Percentiles rank a stretch among this genome's conserved stretches.
These are phyloP conservation scores for Cymbidium sinense DNA, from an alignment of 106 monocot species.

Conservation along the genomic window DNA sequence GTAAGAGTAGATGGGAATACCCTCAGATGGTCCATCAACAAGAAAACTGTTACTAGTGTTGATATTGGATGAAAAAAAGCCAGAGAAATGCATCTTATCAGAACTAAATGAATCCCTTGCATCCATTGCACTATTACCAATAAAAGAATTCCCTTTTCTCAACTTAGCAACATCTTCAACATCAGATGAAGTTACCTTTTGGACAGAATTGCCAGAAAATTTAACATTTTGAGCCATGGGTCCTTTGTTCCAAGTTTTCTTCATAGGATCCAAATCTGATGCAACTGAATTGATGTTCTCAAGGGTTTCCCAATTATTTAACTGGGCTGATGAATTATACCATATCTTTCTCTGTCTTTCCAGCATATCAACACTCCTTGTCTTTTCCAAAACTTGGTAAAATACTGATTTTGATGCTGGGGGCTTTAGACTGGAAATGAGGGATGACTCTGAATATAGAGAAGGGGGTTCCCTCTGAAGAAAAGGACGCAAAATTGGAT, in stretches of 20 bases:
- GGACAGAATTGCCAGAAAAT: constrained; percentile 9
- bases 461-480: constrained; percentile 76
- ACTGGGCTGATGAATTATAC: constrained; percentile 54
- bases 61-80: constrained; percentile 61
- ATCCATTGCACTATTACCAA: constrained; percentile 23
- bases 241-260: constrained; percentile 28
- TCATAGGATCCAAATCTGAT: constrained; percentile 30
- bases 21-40: constrained; percentile 77
- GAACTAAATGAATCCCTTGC: constrained; percentile 47
- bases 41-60: constrained; percentile 55
- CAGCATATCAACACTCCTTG: constrained; percentile 65
- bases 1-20: constrained; percentile 81
- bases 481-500: constrained; percentile 66
- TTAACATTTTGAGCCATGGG: constrained; percentile 20
- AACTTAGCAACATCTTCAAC: constrained; percentile 31
- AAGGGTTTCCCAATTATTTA: constrained; percentile 65
- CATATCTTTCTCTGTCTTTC: constrained; percentile 93
- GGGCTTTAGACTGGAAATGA: constrained; percentile 76
- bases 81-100: constrained; percentile 70
- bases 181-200: constrained; percentile 17
- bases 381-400: constrained; percentile 65
- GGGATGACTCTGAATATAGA: constrained; percentile 47
- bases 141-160: constrained; percentile 35
- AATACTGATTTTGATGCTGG: constrained; percentile 69
- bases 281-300: constrained; percentile 31